These are phyloP conservation scores for Pseudogymnoascus sp. DNA, from an alignment of 2,329 filamentous ascomycete genomes.

Conservation along the genomic window DNA sequence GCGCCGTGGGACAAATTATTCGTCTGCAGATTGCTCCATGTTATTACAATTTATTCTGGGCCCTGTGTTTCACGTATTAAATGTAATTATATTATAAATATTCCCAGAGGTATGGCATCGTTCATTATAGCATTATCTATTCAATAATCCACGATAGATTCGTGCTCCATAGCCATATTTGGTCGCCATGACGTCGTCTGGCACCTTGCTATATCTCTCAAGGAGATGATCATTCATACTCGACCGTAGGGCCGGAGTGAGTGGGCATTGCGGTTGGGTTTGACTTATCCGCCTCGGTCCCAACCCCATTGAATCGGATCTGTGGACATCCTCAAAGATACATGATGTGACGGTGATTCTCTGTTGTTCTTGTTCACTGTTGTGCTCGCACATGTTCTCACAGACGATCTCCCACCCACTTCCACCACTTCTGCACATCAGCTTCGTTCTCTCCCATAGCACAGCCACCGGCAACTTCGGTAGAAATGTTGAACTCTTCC, in stretches of 20 bases:
- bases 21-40: background rate
- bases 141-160: background rate
- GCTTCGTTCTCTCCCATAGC: conserved; percentile 52
- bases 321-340: background rate
- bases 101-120: background rate
- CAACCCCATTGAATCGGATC: background rate
- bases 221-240: background rate
- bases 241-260: background rate
- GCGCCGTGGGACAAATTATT: background rate
- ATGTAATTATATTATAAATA: background rate
- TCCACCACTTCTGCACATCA: conserved; percentile 79
- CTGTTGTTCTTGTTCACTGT: background rate
- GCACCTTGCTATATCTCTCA: background rate
- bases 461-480: conserved; percentile 71
- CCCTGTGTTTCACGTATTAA: background rate
- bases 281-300: background rate
- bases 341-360: background rate
- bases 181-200: background rate
- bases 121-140: background rate
- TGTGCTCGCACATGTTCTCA: conserved; percentile 31
- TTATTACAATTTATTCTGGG: background rate
- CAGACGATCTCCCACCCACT: conserved; percentile 74
- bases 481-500: conserved; percentile 70
- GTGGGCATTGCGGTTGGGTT: background rate
- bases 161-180: background rate